Percentiles rank a stretch among this genome's conserved stretches.
Evolutionary conservation across 2,329 filamentous ascomycete species (phyloP).

Genomic region (Rachicladosporium sp.): DNA sequence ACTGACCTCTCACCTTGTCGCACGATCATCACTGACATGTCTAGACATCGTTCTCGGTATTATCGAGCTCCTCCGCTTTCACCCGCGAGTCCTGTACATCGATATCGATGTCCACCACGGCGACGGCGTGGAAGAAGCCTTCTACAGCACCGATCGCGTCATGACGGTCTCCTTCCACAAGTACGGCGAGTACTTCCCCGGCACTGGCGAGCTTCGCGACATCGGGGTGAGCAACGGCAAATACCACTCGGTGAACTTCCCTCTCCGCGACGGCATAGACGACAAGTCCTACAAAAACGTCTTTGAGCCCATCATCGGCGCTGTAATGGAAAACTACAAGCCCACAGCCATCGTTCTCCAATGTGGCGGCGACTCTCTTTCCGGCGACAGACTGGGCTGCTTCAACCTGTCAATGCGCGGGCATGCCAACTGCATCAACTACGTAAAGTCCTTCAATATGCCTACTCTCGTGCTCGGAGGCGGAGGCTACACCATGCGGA

Average conservation of each 20-base stretch:
- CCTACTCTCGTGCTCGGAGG: conserved; percentile 55
- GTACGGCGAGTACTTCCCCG: conserved; percentile 61
- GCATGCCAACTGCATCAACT: conserved; percentile 58
- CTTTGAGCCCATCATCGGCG: conserved; percentile 55
- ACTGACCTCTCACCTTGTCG: neutral
- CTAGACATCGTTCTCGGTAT: conserved; percentile 55
- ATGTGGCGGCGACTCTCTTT: conserved; percentile 56
- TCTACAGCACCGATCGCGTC: conserved; percentile 59
- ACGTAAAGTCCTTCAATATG: conserved; percentile 54
- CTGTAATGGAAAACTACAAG: conserved; percentile 57
- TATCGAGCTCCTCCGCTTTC: conserved; percentile 51
- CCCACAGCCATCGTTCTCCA: conserved; percentile 57
- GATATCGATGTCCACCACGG: conserved; percentile 58
- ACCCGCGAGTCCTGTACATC: conserved; percentile 53
- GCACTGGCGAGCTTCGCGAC: conserved; percentile 56
- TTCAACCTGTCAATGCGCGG: conserved; percentile 61
- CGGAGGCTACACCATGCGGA: conserved; percentile 59
- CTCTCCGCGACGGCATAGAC: conserved; percentile 56
- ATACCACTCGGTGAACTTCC: conserved; percentile 58
- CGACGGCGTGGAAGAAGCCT: conserved; percentile 59
- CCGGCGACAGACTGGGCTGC: conserved; percentile 54
- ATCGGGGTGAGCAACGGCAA: conserved; percentile 56
- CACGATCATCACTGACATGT: conserved; percentile 2
- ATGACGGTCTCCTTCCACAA: conserved; percentile 65
- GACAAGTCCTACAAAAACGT: conserved; percentile 56